Percentiles rank a stretch among this genome's conserved stretches.
phyloP scores from a whole-genome alignment of 164 flowering plant species.

The Chimonanthus salicifolius region DNA sequence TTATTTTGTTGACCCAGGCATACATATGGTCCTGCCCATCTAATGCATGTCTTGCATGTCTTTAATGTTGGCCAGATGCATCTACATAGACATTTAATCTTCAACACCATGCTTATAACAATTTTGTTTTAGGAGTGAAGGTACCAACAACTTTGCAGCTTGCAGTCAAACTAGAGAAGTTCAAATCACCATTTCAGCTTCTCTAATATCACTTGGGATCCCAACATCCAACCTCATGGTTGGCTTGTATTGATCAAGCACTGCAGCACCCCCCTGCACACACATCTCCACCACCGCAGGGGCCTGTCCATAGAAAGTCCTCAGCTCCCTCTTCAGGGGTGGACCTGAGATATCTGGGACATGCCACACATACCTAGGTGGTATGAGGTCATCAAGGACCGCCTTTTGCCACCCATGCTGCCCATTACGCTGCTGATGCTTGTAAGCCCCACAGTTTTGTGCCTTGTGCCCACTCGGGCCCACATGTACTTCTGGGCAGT shows the following conservation, averaged over 20 bases:
- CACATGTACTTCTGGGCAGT: constrained; percentile 92
- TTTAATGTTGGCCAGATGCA: too few relatives aligned
- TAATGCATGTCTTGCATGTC: too few relatives aligned
- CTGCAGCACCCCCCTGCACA: constrained; percentile 86
- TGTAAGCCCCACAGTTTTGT: constrained; percentile 86
- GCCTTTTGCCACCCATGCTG: constrained; percentile 99
- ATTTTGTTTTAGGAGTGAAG: too few relatives aligned
- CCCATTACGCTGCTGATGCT: constrained; percentile 97
- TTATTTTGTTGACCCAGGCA: too few relatives aligned
- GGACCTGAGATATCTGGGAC: constrained; percentile 69
- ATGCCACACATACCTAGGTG: constrained; percentile 94
- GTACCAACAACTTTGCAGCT: too few relatives aligned
- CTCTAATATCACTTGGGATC: constrained; percentile 57
- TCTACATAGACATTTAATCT: too few relatives aligned
- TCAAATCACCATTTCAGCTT: constrained; percentile 94
- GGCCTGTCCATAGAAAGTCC: constrained; percentile 86
- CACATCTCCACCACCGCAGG: constrained; percentile 95
- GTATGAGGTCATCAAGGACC: constrained; percentile 78
- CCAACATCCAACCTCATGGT: constrained; percentile 97
- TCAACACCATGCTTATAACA: too few relatives aligned
- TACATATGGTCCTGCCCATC: too few relatives aligned
- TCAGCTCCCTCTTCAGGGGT: constrained; percentile 59
- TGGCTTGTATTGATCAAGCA: constrained; percentile 70
- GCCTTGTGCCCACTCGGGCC: constrained; percentile 92
- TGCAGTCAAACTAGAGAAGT: not conserved